These are phyloP conservation scores for Xylaria acuta DNA, from an alignment of 495 filamentous ascomycete genomes.

Conservation along the genomic window DNA sequence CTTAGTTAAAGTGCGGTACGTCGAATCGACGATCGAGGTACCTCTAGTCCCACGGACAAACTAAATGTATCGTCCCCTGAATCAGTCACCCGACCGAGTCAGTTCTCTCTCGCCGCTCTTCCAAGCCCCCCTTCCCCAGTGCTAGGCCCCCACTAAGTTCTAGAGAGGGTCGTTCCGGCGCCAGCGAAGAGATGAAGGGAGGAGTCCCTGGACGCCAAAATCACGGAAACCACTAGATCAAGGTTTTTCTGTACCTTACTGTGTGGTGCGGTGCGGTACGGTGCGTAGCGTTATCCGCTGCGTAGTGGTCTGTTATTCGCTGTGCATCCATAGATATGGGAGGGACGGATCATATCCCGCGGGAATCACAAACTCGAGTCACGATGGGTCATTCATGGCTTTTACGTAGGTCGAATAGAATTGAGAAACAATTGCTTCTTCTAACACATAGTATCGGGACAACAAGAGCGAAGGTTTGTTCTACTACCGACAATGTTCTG, in stretches of 20 bases:
- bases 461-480: no score
- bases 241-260: slow-evolving; percentile 3
- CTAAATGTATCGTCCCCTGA: no score
- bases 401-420: background rate
- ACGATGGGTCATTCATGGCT: background rate
- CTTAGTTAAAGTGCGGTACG: slow-evolving; percentile 13
- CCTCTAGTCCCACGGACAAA: background rate
- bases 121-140: background rate
- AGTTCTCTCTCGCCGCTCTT: background rate
- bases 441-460: background rate
- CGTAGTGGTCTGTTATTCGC: background rate
- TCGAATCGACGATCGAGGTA: background rate
- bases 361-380: slow-evolving; percentile 7
- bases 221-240: slow-evolving; percentile 1
- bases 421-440: background rate
- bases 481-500: background rate
- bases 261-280: slow-evolving; percentile 35
- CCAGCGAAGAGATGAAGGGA: background rate
- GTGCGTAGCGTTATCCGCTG: slow-evolving; percentile 43
- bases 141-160: no score
- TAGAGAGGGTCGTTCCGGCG: slow-evolving; percentile 22
- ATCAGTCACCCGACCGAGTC: slow-evolving; percentile 19
- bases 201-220: slow-evolving; percentile 4
- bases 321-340: background rate
- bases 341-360: background rate